phyloP scores from a whole-genome alignment of 2,329 filamentous ascomycete species.

The Aspergillus vadensis region DNA sequence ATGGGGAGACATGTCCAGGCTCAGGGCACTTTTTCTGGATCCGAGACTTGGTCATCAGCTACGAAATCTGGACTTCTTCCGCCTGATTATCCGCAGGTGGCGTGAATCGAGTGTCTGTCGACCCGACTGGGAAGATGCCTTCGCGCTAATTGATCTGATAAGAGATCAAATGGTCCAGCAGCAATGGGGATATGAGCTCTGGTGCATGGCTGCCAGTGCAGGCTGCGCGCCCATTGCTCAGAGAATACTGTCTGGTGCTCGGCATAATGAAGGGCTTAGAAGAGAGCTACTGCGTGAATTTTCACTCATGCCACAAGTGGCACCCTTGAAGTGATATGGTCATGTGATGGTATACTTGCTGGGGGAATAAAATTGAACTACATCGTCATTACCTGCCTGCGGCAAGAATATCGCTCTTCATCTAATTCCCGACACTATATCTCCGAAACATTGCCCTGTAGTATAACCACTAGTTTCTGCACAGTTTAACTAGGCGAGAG shows the following conservation, averaged over 20 bases:
- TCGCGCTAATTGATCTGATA: slow-evolving; percentile 22
- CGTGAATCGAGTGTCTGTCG: slow-evolving; percentile 7
- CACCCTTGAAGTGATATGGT: too few species aligned
- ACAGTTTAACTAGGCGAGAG: too few species aligned
- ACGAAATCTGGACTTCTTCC: slow-evolving; percentile 14
- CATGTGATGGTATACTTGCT: too few species aligned
- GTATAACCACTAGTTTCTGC: too few species aligned
- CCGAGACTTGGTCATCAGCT: slow-evolving; percentile 22
- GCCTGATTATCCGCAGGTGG: slow-evolving; percentile 17
- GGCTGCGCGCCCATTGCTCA: slow-evolving; percentile 29
- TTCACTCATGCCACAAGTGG: too few species aligned
- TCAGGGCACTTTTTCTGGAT: slow-evolving; percentile 23
- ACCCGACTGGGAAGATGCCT: slow-evolving; percentile 9
- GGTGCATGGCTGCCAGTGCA: slow-evolving; percentile 25
- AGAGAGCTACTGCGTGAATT: background rate
- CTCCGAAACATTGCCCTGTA: too few species aligned
- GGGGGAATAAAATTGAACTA: too few species aligned
- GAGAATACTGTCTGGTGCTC: slow-evolving; percentile 13
- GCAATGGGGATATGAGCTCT: slow-evolving; percentile 28
- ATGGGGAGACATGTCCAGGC: slow-evolving; percentile 29
- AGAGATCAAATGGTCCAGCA: slow-evolving; percentile 25
- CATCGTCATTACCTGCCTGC: too few species aligned
- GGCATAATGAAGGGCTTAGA: background rate
- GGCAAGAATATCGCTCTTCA: too few species aligned
- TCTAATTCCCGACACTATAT: too few species aligned